These are phyloP conservation scores for Lactifluus hygrophoroides DNA, from an alignment of 768 basidiomycete genomes.

Conservation along the genomic window DNA sequence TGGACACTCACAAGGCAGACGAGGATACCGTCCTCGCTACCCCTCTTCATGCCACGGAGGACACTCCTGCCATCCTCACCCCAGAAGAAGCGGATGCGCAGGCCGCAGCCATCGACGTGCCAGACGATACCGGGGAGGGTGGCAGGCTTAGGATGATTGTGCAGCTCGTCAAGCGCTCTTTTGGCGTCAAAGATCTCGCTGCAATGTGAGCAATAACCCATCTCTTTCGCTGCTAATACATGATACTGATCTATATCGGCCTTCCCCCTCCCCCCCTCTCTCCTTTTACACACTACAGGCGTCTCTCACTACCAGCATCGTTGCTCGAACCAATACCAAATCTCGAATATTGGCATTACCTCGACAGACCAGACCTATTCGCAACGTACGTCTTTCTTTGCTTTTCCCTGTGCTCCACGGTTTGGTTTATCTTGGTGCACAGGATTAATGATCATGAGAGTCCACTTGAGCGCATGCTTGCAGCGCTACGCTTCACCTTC, in stretches of 20 bases:
- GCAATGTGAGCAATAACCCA: conserved; percentile 54
- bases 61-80: neutral
- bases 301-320: conserved; percentile 87
- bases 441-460: conserved; percentile 91
- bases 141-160: conserved; percentile 93
- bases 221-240: neutral
- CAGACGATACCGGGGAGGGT: conserved; percentile 67
- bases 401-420: neutral
- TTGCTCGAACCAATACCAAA: conserved; percentile 91
- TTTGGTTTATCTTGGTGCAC: conserved; percentile 10
- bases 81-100: conserved; percentile 2
- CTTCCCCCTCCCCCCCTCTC: neutral
- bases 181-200: conserved; percentile 93
- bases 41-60: neutral
- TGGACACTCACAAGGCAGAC: neutral
- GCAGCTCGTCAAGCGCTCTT: conserved; percentile 79
- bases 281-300: conserved; percentile 55
- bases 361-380: conserved; percentile 87
- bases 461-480: conserved; percentile 93
- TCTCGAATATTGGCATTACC: conserved; percentile 92
- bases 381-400: conserved; percentile 57
- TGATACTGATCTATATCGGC: conserved; percentile 5
- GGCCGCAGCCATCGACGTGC: conserved; percentile 15
- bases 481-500: conserved; percentile 79
- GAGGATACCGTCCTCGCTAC: neutral